Evolutionary conservation across 352 stramenopile species (phyloP).

Genomic region (Phytophthora pinifolia): DNA sequence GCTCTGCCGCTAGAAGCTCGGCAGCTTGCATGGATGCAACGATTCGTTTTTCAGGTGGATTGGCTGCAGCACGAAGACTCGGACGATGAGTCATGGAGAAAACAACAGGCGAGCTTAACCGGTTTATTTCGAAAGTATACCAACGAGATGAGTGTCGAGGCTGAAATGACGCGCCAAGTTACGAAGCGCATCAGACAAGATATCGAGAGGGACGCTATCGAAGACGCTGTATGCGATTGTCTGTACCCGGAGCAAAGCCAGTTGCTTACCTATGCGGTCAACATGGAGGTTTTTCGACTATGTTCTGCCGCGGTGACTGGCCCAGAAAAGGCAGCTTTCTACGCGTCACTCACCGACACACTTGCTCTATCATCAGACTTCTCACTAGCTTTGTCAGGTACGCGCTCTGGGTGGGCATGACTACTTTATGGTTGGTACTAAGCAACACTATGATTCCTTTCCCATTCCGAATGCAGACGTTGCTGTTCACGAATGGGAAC

Average conservation of each 20-base stretch:
- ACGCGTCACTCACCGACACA: slow-evolving; percentile 31
- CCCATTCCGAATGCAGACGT: slow-evolving; percentile 20
- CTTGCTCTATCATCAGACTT: slow-evolving; percentile 41
- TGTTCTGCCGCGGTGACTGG: slow-evolving; percentile 30
- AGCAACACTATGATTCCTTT: not conserved
- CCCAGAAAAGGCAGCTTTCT: slow-evolving; percentile 36
- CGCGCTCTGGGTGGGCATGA: not conserved
- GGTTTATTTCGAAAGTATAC: slow-evolving; percentile 47
- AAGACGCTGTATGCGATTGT: slow-evolving; percentile 42
- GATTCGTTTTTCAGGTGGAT: slow-evolving; percentile 50
- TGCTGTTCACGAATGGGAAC: slow-evolving; percentile 50
- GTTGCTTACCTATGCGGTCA: slow-evolving; percentile 31
- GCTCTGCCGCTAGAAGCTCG: slow-evolving; percentile 31
- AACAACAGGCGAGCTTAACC: slow-evolving; percentile 18
- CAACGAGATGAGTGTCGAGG: slow-evolving; percentile 38
- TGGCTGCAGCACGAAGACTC: slow-evolving; percentile 15
- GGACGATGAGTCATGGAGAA: slow-evolving; percentile 8
- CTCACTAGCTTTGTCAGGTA: slow-evolving; percentile 49
- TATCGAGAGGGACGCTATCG: slow-evolving; percentile 25
- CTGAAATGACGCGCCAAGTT: slow-evolving; percentile 33
- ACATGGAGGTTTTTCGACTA: slow-evolving; percentile 43
- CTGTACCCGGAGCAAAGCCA: slow-evolving; percentile 42
- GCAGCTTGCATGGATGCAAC: slow-evolving; percentile 46
- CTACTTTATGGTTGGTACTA: not conserved
- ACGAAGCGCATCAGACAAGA: slow-evolving; percentile 22